Base-by-base conservation (phyloP, 805 yeast species). In the Wilhelminamyces savonicus region DNA sequence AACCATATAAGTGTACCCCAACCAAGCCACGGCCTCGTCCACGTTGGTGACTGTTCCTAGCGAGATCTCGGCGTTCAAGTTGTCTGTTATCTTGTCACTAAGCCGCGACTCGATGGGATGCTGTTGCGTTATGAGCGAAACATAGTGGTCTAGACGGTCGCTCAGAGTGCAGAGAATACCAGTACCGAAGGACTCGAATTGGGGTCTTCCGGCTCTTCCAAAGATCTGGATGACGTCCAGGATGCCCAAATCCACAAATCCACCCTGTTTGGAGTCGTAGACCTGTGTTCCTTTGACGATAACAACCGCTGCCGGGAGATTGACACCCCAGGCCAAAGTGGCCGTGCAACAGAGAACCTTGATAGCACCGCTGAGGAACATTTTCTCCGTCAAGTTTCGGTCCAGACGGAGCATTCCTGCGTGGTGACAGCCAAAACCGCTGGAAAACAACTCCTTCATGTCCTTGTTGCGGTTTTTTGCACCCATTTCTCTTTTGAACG, bases 151-250 rank as follows among this genome's bases (percentile, higher is more conserved):
- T 16, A 94, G 57, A 28, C 74, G 65, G 46, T 90, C 97, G 35
- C 70, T 66, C 0, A 94, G 69, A 0, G 98, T 92, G 52, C 92
- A 78, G 27, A 92, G 60, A 15, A 87, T 77, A 65, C 97, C 97
- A 3, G 90, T 84, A 68, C 98, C 99, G 48, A 72, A 80, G 33
- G 75, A 75, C 43, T 90, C 95, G 56, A 76, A 92, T 45, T 94
- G 98, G 1, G 99, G 99, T 59, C 99, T 77, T 60, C 99, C 99
- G 16, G 98, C 98, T 64, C 99, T 82, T 44, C 99, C 99, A 61
- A 92, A 92, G 41, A 92, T 92, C 63, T 92, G 99, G 37, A 94
- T 82, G 23, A 92, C 95, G 60, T 92, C 99, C 0, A 96, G 82
- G 12, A 92, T 90, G 2, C 97, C 97, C 23, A 94, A 63, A 50